Conservation (phyloP, 2,329 filamentous ascomycete genomes). For the Penicillium sp. region DNA sequence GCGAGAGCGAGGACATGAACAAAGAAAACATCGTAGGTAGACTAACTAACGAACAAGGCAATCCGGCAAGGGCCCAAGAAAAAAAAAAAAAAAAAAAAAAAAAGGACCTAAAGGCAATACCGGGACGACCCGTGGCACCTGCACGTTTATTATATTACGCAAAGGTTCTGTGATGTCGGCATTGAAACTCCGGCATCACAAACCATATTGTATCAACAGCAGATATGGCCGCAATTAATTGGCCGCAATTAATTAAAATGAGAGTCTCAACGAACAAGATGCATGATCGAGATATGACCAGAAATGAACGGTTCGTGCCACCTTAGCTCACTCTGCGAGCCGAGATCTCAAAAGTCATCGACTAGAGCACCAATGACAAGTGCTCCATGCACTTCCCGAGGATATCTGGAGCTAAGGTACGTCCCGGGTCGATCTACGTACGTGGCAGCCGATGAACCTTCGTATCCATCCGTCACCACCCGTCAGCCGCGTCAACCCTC, state of each 20-base stretch:
- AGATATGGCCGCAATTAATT: not conserved
- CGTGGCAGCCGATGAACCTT: slow-evolving; percentile 11
- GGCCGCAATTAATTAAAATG: not conserved
- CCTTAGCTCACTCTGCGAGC: not conserved
- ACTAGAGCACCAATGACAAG: slow-evolving; percentile 11
- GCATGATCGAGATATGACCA: slow-evolving; percentile 1
- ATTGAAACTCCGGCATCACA: not conserved
- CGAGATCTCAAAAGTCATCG: not conserved
- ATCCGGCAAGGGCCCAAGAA: not conserved
- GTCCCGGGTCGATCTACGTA: not conserved
- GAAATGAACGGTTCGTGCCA: not conserved
- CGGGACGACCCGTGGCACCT: not conserved
- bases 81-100: too few relatives aligned
- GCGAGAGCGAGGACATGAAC: not conserved
- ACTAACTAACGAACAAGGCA: not conserved
- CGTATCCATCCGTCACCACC: not conserved
- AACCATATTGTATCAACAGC: not conserved
- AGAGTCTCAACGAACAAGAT: not conserved
- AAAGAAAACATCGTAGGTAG: not conserved
- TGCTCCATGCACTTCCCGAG: slow-evolving; percentile 11
- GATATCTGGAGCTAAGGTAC: not conserved
- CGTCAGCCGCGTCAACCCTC: not conserved
- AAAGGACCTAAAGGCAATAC: not conserved
- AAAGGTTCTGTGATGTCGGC: slow-evolving; percentile 5
- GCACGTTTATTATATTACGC: slow-evolving; percentile 1